These are phyloP conservation scores for Wickerhamiella australiensis DNA, from an alignment of 805 yeast genomes.

Conservation along the genomic window DNA sequence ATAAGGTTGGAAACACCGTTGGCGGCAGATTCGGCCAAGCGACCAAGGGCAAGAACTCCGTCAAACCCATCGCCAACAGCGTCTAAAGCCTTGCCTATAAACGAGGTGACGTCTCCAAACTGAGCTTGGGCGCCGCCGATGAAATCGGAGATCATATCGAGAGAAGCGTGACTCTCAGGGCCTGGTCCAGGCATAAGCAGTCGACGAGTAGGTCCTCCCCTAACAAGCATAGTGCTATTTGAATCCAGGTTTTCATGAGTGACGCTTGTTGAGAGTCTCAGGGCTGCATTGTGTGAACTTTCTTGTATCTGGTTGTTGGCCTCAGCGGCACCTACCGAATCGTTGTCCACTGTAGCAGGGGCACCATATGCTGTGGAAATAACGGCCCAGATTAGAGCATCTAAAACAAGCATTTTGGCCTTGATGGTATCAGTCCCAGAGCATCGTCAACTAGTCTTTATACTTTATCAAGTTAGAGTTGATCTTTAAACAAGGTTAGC, in stretches of 20 bases:
- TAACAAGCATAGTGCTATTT: background rate
- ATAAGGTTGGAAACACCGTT: background rate
- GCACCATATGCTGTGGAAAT: background rate
- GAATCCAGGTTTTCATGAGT: too few species aligned
- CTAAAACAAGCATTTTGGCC: background rate
- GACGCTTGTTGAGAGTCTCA: too few species aligned
- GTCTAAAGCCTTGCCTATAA: background rate
- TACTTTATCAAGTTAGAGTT: background rate
- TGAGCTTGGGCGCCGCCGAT: background rate
- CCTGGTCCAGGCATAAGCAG: background rate
- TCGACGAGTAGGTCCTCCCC: background rate
- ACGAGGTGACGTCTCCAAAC: background rate
- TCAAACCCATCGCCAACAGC: background rate
- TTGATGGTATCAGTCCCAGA: background rate
- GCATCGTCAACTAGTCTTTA: too few species aligned
- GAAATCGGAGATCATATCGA: background rate
- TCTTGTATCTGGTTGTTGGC: background rate
- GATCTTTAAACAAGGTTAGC: background rate
- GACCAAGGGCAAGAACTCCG: background rate
- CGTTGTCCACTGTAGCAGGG: background rate
- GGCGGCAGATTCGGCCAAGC: background rate
- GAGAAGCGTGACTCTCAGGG: background rate
- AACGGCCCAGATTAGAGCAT: background rate
- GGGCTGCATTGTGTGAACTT: too few species aligned
- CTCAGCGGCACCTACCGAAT: background rate